Evolutionary conservation across 2,329 filamentous ascomycete species (phyloP), one percentile per base, ranked within the genome.

Genomic region (Ceratocystis ficicola): DNA sequence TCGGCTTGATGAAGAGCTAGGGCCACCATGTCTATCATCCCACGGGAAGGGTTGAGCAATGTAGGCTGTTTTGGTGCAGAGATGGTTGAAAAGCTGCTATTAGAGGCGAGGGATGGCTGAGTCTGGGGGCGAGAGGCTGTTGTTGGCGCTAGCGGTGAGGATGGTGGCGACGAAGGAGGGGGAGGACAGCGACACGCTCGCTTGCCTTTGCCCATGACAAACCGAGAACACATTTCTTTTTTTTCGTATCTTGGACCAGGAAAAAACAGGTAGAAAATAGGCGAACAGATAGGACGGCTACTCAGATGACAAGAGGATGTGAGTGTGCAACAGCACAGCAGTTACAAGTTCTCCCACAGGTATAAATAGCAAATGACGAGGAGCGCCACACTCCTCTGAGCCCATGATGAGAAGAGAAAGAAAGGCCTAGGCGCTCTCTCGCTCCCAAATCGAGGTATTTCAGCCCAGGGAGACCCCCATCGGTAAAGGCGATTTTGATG

Each of bases 121-220:
- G 36, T 41, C 10, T 1, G 36, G 36, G 36, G 15, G 46, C 2
- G n/a, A 28, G 48, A 52, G 22, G 15, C 48, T 28, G 44, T 22
- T 44, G 41, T 5, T 28, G 2, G 65, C 32, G 59, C 22, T 44
- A 12, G 48, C 20, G 10, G n/a, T 17, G 44, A 52, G 20, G 20
- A 22, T 32, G 20, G 10, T n/a, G 32, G 22, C 7, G 59, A 44
- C 22, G 59, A n/a, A 10, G 15, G 32, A n/a, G 20, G 10, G 22
- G 59, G 32, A 7, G 46, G 28, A 22, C 66, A 65, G 57, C n/a
- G 41, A 46, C 66, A 67, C 2, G 1, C 5, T 36, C 44, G 32
- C 41, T 67, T 67, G 36, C 55, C 63, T 62, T 67, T 67, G 63
- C 63, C 62, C 15, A 60, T 52, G 28, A 62, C 48, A 15, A 65